Evolutionary conservation across 352 stramenopile species (phyloP).

Genomic region (Phytophthora sp.): DNA sequence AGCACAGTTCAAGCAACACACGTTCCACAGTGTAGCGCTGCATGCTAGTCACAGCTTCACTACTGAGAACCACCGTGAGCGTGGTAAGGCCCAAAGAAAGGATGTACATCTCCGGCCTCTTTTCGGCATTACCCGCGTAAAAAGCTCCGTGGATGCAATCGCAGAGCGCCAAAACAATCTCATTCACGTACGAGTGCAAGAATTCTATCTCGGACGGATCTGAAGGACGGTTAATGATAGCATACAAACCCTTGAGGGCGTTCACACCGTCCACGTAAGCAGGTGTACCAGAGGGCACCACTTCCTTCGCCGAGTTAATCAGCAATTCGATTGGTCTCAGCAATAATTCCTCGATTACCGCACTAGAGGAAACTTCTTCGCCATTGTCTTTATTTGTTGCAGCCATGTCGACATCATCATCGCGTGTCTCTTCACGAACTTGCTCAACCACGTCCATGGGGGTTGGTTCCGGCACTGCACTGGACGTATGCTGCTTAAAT

Average conservation of each 20-base stretch:
- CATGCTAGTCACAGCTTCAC: slow-evolving; percentile 59
- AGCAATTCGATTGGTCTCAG: slow-evolving; percentile 71
- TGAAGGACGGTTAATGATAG: slow-evolving; percentile 67
- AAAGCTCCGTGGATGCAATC: slow-evolving; percentile 81
- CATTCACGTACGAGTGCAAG: slow-evolving; percentile 77
- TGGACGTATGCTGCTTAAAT: slow-evolving; percentile 2
- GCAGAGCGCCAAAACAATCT: slow-evolving; percentile 76
- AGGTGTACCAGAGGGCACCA: slow-evolving; percentile 59
- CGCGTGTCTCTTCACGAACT: slow-evolving; percentile 30
- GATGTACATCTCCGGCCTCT: slow-evolving; percentile 71
- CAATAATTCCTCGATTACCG: slow-evolving; percentile 59
- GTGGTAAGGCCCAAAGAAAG: slow-evolving; percentile 78
- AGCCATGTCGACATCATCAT: slow-evolving; percentile 70
- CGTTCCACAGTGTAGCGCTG: slow-evolving; percentile 81
- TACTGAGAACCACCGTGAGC: slow-evolving; percentile 67
- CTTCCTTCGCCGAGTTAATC: slow-evolving; percentile 65
- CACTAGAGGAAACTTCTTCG: slow-evolving; percentile 17
- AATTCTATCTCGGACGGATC: slow-evolving; percentile 70
- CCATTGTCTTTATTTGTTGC: slow-evolving; percentile 18
- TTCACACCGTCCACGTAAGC: slow-evolving; percentile 72
- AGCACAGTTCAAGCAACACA: slow-evolving; percentile 75
- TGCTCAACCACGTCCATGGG: slow-evolving; percentile 42
- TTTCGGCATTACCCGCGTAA: slow-evolving; percentile 58
- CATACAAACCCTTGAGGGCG: slow-evolving; percentile 81
- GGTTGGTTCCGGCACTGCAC: slow-evolving; percentile 9